These are phyloP conservation scores for Microglena sp. DNA, from an alignment of 139 green algal genomes.

Conservation along the genomic window DNA sequence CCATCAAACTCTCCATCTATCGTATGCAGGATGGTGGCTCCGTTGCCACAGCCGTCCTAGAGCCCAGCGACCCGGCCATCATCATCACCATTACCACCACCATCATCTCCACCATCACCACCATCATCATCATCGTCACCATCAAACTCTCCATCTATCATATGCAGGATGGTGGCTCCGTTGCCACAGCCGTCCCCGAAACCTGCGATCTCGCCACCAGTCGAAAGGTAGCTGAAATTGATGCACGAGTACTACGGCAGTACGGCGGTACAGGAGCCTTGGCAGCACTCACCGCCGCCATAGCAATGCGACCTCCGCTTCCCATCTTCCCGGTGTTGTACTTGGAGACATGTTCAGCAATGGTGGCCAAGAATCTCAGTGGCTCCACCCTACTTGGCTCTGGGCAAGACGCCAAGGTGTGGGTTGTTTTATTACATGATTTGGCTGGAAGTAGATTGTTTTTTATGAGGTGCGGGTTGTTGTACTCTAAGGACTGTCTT, in stretches of 20 bases:
- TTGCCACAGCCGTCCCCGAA: background rate
- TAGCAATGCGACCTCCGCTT: slow-evolving; percentile 27
- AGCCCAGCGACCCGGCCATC: no score
- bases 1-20: no score
- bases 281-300: slow-evolving; percentile 17
- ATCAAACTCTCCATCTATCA: background rate
- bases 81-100: no score
- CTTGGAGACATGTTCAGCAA: slow-evolving; percentile 14
- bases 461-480: no score
- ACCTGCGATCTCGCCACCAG: background rate
- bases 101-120: no score
- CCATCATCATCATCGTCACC: no score
- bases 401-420: slow-evolving; percentile 28
- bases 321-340: slow-evolving; percentile 26
- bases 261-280: slow-evolving; percentile 25
- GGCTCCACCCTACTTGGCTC: slow-evolving; percentile 13
- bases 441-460: no score
- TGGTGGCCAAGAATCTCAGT: slow-evolving; percentile 10
- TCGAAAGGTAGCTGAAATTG: background rate
- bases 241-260: background rate
- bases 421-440: no score
- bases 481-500: no score
- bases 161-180: background rate
- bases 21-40: no score
- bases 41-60: no score